Percentiles rank a stretch among this genome's conserved stretches.
Conservation (phyloP, 371 early-diverging fungal species). For the Saksenaea oblongispora region DNA sequence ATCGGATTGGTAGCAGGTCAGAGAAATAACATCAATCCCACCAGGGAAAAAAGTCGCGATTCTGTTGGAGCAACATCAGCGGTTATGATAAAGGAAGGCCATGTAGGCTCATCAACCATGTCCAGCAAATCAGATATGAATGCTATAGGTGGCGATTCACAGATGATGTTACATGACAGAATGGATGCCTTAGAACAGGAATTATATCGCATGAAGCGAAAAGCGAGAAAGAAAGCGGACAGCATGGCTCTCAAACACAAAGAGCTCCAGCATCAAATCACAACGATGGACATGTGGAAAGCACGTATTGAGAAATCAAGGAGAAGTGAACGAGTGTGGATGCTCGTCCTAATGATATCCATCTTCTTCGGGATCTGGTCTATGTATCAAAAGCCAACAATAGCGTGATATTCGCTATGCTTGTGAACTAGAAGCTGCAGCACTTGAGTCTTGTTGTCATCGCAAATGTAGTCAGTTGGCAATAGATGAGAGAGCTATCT, state of each 20-base stretch:
- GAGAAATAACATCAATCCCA: background rate
- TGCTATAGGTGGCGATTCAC: constrained; percentile 11
- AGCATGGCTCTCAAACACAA: constrained; percentile 21
- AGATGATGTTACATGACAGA: constrained; percentile 46
- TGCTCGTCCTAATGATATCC: constrained; percentile 24
- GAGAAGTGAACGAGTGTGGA: constrained; percentile 40
- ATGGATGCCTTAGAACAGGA: constrained; percentile 49
- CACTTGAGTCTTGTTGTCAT: background rate
- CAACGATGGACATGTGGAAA: constrained; percentile 28
- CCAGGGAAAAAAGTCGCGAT: background rate
- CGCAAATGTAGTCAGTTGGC: too few species aligned
- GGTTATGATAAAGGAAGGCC: background rate
- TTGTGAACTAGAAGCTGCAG: background rate
- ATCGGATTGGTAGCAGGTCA: constrained; percentile 1
- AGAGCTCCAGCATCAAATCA: constrained; percentile 30
- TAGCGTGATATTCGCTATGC: background rate
- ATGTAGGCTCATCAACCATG: constrained; percentile 3
- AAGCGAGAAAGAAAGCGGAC: constrained; percentile 31
- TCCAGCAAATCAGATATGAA: constrained; percentile 3
- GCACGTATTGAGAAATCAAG: constrained; percentile 20
- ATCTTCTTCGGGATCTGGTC: constrained; percentile 14
- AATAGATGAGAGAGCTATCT: too few species aligned
- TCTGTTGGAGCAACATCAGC: background rate
- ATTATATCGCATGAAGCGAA: constrained; percentile 33
- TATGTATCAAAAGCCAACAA: background rate